A percentile compares a stretch with the other conserved stretches of the same genome.
Evolutionary conservation across 352 stramenopile species (phyloP).

Genomic region (Peronospora farinosa): DNA sequence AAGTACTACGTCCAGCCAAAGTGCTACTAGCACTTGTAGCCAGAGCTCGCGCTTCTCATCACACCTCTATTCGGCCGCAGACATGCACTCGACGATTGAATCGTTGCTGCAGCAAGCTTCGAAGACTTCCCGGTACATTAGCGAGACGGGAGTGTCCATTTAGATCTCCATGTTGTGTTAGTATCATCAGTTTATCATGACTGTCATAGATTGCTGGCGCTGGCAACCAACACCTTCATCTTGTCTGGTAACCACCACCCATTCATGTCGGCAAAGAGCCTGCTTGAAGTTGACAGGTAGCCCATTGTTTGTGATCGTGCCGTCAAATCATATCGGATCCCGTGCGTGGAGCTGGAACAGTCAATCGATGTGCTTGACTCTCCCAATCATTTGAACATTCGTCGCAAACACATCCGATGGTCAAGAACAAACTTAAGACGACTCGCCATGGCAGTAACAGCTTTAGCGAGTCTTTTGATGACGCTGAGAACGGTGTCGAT

Average conservation of each 20-base stretch:
- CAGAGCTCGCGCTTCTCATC: constrained; percentile 40
- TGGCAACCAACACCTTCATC: too few relatives aligned
- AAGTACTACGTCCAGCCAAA: constrained; percentile 44
- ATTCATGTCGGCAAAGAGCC: constrained; percentile 1
- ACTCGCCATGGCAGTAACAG: constrained; percentile 14
- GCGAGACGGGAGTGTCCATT: constrained; percentile 36
- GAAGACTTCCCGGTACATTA: constrained; percentile 57
- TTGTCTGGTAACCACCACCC: too few relatives aligned
- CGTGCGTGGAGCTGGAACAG: too few relatives aligned
- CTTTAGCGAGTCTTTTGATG: constrained; percentile 29
- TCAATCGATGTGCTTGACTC: constrained; percentile 1
- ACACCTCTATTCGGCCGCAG: constrained; percentile 42
- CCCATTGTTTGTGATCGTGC: constrained; percentile 9
- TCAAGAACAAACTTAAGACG: constrained; percentile 23
- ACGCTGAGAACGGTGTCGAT: constrained; percentile 24
- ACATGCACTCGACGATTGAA: constrained; percentile 69
- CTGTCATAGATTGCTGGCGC: too few relatives aligned
- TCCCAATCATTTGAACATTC: constrained; percentile 7
- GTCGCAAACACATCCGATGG: constrained; percentile 6
- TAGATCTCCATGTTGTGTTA: constrained; percentile 6
- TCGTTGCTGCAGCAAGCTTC: constrained; percentile 62
- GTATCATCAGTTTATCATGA: too few relatives aligned
- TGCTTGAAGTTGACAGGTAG: constrained; percentile 23
- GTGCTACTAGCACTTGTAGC: constrained; percentile 26
- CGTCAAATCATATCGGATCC: too few relatives aligned